phyloP scores from a whole-genome alignment of 2,329 filamentous ascomycete genomes.

The Tolypocladium guangdongense region DNA sequence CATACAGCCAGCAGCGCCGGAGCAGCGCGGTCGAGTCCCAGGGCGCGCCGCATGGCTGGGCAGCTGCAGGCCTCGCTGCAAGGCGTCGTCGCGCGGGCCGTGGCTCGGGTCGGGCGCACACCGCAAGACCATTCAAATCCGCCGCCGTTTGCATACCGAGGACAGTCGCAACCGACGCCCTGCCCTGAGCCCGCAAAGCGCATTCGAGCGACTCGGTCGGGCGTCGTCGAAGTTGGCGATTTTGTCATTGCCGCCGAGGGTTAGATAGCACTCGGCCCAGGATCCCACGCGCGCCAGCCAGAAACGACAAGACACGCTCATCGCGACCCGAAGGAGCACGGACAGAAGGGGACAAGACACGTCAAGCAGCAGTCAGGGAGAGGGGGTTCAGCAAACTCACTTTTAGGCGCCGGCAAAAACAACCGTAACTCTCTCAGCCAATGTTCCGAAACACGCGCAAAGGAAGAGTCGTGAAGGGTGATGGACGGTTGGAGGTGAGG shows the following conservation, averaged over 20 bases:
- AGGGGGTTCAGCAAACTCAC: conserved; percentile 28
- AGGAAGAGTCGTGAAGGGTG: conserved; percentile 33
- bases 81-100: background rate
- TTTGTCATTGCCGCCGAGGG: conserved; percentile 8
- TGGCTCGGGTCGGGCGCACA: background rate
- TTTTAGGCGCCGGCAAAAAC: conserved; percentile 43
- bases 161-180: background rate
- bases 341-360: background rate
- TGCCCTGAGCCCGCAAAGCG: background rate
- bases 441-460: conserved; percentile 33
- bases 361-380: background rate
- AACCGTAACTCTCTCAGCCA: conserved; percentile 31
- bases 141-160: background rate
- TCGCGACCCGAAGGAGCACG: background rate
- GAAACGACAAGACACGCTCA: background rate
- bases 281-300: conserved; percentile 1
- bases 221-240: background rate
- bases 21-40: background rate
- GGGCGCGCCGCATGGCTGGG: background rate
- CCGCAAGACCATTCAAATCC: background rate
- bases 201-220: background rate
- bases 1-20: background rate
- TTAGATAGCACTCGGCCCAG: conserved; percentile 1
- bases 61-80: background rate
- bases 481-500: conserved; percentile 16